Percentiles rank a stretch among this genome's conserved stretches.
These are phyloP conservation scores for Suillus occidentalis DNA, from an alignment of 768 basidiomycete genomes.

Conservation along the genomic window DNA sequence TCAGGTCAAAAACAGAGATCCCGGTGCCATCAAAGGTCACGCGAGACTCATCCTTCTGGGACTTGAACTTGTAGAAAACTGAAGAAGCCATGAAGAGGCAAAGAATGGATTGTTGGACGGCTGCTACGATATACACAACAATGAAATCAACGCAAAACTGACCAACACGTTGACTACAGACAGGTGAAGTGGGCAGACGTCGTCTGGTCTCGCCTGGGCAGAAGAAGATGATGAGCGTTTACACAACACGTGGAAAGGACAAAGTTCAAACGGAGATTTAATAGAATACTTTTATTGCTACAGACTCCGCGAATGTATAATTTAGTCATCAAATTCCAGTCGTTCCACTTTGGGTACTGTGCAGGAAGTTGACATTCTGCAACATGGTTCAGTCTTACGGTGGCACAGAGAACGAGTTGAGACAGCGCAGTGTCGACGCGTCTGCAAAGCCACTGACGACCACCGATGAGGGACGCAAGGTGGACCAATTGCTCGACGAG, in stretches of 20 bases:
- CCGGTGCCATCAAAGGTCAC: conserved; percentile 98
- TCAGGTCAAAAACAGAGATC: conserved; percentile 98
- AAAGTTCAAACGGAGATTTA: conserved; percentile 24
- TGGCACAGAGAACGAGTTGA: conserved; percentile 23
- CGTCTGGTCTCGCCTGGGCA: conserved; percentile 5
- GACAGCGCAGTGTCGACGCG: conserved; percentile 29
- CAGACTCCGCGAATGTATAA: conserved; percentile 10
- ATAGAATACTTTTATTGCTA: neutral
- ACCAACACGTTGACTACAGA: conserved; percentile 24
- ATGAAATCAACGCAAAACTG: conserved; percentile 14
- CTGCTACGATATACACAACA: conserved; percentile 19
- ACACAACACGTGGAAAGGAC: conserved; percentile 1
- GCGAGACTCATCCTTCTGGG: conserved; percentile 90
- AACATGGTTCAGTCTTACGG: conserved; percentile 32
- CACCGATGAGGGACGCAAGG: conserved; percentile 71
- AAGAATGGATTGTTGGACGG: conserved; percentile 16
- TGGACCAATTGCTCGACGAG: conserved; percentile 71
- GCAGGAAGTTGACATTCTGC: neutral
- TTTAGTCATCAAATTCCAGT: conserved; percentile 1
- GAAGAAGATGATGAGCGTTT: conserved; percentile 4
- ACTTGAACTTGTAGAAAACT: conserved; percentile 98
- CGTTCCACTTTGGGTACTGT: conserved; percentile 13
- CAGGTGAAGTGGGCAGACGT: conserved; percentile 17
- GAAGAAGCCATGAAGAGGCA: conserved; percentile 72
- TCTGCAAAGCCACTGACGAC: conserved; percentile 32